Evolutionary conservation across 2,329 filamentous ascomycete genomes (phyloP).

Genomic region (Coniochaeta hoffmannii): DNA sequence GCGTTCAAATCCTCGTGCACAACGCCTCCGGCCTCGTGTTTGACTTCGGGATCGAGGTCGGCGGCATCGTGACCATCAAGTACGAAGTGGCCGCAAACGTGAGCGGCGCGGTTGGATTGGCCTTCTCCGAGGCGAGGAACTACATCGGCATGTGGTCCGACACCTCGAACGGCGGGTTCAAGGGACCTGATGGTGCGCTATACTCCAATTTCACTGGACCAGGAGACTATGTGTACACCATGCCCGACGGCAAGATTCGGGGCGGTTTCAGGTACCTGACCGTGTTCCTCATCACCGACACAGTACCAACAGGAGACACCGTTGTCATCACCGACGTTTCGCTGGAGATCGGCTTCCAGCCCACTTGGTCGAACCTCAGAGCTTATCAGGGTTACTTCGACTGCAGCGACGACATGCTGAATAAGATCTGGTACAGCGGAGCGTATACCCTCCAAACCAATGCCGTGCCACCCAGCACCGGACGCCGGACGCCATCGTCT

Average conservation of each 20-base stretch:
- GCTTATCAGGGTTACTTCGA: constrained; percentile 50
- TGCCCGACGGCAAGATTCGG: constrained; percentile 35
- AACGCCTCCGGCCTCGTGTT: constrained; percentile 48
- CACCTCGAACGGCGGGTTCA: constrained; percentile 35
- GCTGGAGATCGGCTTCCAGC: constrained; percentile 30
- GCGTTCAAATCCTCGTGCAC: constrained; percentile 15
- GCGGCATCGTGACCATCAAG: constrained; percentile 44
- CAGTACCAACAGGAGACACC: not conserved
- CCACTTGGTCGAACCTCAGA: constrained; percentile 36
- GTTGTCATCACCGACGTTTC: constrained; percentile 24
- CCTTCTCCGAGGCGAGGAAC: constrained; percentile 39
- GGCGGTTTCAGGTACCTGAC: constrained; percentile 48
- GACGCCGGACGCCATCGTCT: constrained; percentile 23
- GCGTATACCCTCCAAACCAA: constrained; percentile 36
- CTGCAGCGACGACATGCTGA: constrained; percentile 39
- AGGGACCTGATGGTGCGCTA: constrained; percentile 38
- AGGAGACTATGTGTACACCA: constrained; percentile 25
- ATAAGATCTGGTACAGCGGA: constrained; percentile 45
- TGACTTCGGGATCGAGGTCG: constrained; percentile 52
- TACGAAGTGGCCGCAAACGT: constrained; percentile 32
- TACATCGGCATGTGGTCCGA: constrained; percentile 40
- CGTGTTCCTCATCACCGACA: constrained; percentile 24
- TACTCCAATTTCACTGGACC: constrained; percentile 29
- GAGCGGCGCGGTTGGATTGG: constrained; percentile 31
- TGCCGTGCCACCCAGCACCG: constrained; percentile 21